phyloP scores from a whole-genome alignment of 352 stramenopile species.

The Pythium phragmiticola region DNA sequence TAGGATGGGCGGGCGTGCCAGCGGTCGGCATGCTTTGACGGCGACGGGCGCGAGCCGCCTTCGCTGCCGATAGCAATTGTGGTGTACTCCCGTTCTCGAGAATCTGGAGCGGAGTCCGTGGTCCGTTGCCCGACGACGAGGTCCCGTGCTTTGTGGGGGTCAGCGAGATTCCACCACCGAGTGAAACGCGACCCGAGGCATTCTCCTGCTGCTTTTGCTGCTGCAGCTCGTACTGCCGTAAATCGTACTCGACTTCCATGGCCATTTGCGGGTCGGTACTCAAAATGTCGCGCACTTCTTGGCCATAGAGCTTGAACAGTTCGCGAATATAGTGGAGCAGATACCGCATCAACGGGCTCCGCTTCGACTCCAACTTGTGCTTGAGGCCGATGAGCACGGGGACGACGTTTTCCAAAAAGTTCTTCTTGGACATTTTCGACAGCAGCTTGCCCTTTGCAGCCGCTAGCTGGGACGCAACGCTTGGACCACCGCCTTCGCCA shows the following conservation, averaged over 20 bases:
- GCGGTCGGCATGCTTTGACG: slow-evolving; percentile 49
- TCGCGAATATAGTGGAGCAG: slow-evolving; percentile 94
- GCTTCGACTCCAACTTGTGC: slow-evolving; percentile 91
- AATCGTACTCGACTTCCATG: slow-evolving; percentile 96
- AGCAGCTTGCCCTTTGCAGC: slow-evolving; percentile 92
- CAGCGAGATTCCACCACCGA: slow-evolving; percentile 15
- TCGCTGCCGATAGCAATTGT: slow-evolving; percentile 18
- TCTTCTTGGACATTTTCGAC: slow-evolving; percentile 96
- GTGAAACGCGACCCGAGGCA: slow-evolving; percentile 25
- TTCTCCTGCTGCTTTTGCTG: slow-evolving; percentile 42
- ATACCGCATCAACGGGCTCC: slow-evolving; percentile 93
- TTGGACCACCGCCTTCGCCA: slow-evolving; percentile 25
- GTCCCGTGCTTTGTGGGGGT: slow-evolving; percentile 20
- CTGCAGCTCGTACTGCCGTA: slow-evolving; percentile 76
- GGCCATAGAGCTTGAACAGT: slow-evolving; percentile 92
- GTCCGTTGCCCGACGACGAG: not conserved
- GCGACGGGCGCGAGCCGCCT: slow-evolving; percentile 15
- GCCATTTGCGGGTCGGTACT: slow-evolving; percentile 92
- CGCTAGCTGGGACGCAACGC: slow-evolving; percentile 70
- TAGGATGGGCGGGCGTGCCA: slow-evolving; percentile 38
- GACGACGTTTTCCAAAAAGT: slow-evolving; percentile 96
- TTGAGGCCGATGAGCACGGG: slow-evolving; percentile 96
- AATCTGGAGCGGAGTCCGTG: slow-evolving; percentile 22
- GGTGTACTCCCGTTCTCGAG: slow-evolving; percentile 20
- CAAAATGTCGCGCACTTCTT: slow-evolving; percentile 93